Base-by-base conservation (phyloP, 805 yeast genomes). In the Wickerhamomyces canadensis region DNA sequence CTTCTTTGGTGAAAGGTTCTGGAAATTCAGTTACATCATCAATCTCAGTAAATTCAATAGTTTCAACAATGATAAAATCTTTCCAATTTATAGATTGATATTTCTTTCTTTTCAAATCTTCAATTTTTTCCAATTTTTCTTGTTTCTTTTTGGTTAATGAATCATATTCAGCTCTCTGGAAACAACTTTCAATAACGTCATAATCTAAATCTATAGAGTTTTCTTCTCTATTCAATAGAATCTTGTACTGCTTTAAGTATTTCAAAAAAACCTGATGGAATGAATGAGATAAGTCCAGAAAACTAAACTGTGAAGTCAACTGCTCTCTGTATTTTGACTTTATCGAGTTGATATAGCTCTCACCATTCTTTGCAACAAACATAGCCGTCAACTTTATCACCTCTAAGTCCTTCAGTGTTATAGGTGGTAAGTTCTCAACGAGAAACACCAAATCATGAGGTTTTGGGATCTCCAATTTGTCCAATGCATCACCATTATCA, bases 31-130 rank as follows among this genome's bases (percentile, higher is more conserved):
- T 68, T 10, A 70, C 74, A 41, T 70, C 67, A 55, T 80, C 88
- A 6, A 74, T 58, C 2, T 76, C 78, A 13, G 75, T 74, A 46
- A 87, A 81, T 34, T 70, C 77, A 12, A 88, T 67, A 2, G 80
- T 76, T 34, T 79, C 86, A 7, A 85, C 81, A 14, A 85, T 67
- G 2, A 70, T 67, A 53, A 89, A 91, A 44, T 84, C 85, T 38
- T 80, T 79, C 98, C 98, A 91, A 60, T 89, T 88, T 17, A 87
- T 79, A 9, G 83, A 73, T 0, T 89, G 86, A 60, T 71, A 85
- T 29, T 73, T 79, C 5, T 76, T 46, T 40, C 68, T 69, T 54
- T 58, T 35, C 37, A 56, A 43, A 42, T 61, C 59, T 48, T 67
- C 57, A 41, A 46, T 47, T 41, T 54, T 48, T 26, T 54, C 54